These are phyloP conservation scores for Takashimella koratensis DNA, from an alignment of 1,284 basidiomycete genomes.

Conservation along the genomic window DNA sequence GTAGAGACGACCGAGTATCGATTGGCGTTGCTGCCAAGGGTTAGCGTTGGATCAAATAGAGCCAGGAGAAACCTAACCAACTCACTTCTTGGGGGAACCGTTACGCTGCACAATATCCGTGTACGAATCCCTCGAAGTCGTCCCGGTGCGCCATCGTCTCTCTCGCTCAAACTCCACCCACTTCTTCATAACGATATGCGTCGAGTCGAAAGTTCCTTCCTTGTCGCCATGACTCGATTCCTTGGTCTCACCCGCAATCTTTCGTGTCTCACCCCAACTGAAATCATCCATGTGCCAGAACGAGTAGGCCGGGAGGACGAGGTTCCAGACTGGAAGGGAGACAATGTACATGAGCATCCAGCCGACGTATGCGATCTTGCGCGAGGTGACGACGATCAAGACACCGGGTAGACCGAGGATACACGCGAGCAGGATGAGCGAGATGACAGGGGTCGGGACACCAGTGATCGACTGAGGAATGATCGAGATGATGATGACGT, in stretches of 20 bases:
- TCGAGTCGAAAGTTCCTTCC: conserved; percentile 93
- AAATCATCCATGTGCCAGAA: conserved; percentile 99
- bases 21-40: conserved; percentile 33
- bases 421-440: conserved; percentile 87
- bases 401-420: conserved; percentile 94
- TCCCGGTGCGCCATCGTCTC: conserved; percentile 83
- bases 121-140: conserved; percentile 72
- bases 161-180: conserved; percentile 99
- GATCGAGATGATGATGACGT: conserved; percentile 77
- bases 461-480: conserved; percentile 60
- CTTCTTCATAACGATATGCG: conserved; percentile 96
- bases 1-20: conserved; percentile 73
- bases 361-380: conserved; percentile 88
- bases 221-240: conserved; percentile 74
- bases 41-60: not conserved
- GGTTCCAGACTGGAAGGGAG: conserved; percentile 94
- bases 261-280: conserved; percentile 95
- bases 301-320: conserved; percentile 85
- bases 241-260: conserved; percentile 65
- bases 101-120: conserved; percentile 42
- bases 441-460: conserved; percentile 69
- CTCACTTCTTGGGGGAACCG: conserved; percentile 59
- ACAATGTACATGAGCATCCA: conserved; percentile 97
- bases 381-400: conserved; percentile 88
- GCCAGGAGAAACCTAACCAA: conserved; percentile 14